A percentile compares a stretch with the other conserved stretches of the same genome.
Conservation (phyloP, 78 protist genomes). For the Dictyostelium capitatum region DNA sequence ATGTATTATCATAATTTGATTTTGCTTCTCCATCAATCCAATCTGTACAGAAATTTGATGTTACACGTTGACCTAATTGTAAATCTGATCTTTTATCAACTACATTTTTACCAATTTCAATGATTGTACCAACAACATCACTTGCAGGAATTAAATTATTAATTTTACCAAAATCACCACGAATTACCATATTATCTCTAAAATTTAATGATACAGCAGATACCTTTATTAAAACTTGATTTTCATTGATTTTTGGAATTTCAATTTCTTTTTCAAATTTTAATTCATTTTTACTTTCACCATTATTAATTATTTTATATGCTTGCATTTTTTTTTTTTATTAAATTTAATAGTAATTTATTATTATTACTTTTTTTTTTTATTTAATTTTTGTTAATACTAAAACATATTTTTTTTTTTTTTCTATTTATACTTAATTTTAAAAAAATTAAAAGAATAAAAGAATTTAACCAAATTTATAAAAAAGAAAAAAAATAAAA, state of each 20-base stretch:
- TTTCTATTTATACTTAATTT: no score
- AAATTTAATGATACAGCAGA: conserved; percentile 42
- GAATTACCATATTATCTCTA: conserved; percentile 44
- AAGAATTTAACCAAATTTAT: no score
- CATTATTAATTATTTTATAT: not conserved
- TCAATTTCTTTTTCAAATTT: not conserved
- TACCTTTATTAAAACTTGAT: conserved; percentile 26
- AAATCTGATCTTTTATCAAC: not conserved
- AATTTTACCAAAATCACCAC: conserved; percentile 13
- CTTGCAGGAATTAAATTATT: conserved; percentile 21
- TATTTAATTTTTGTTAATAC: no score
- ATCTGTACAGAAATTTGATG: conserved; percentile 32
- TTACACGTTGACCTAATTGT: conserved; percentile 24
- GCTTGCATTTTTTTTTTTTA: not conserved
- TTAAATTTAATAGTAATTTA: no score
- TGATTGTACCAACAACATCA: conserved; percentile 28
- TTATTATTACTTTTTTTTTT: no score
- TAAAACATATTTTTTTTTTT: no score
- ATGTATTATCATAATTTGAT: conserved; percentile 19
- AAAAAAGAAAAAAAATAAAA: no score
- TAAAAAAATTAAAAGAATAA: no score
- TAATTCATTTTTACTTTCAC: not conserved
- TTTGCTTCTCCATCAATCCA: conserved; percentile 45
- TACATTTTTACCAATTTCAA: not conserved
- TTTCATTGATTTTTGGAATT: conserved; percentile 9